A percentile compares a stretch with the other conserved stretches of the same genome.
These are phyloP conservation scores for Boletus semigastroideus DNA, from an alignment of 1,284 basidiomycete species.

Conservation along the genomic window DNA sequence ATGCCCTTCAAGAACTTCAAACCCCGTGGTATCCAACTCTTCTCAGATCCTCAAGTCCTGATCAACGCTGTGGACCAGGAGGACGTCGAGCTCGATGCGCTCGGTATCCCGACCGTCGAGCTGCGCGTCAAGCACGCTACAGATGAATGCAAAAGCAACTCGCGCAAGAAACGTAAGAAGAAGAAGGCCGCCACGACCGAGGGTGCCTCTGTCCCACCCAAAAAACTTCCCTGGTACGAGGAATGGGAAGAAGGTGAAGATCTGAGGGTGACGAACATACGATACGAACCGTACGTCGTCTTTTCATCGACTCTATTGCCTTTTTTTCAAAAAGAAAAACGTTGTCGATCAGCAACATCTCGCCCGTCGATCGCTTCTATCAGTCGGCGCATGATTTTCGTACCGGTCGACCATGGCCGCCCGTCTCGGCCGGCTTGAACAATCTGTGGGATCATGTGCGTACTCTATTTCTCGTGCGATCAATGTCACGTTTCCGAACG, in stretches of 20 bases:
- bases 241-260: slow-evolving; percentile 61
- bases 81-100: slow-evolving; percentile 54
- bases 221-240: slow-evolving; percentile 56
- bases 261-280: slow-evolving; percentile 32
- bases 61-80: slow-evolving; percentile 39
- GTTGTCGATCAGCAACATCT: slow-evolving; percentile 34
- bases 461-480: neutral
- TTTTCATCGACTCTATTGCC: neutral
- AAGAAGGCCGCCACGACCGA: slow-evolving; percentile 36
- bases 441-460: slow-evolving; percentile 62
- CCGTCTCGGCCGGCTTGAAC: slow-evolving; percentile 39
- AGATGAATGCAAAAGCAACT: slow-evolving; percentile 46
- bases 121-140: slow-evolving; percentile 53
- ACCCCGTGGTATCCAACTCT: slow-evolving; percentile 56
- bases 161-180: slow-evolving; percentile 38
- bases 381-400: slow-evolving; percentile 59
- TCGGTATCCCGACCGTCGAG: slow-evolving; percentile 62
- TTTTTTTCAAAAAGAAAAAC: neutral
- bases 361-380: slow-evolving; percentile 53
- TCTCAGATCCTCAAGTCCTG: slow-evolving; percentile 28
- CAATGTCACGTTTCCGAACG: slow-evolving; percentile 1
- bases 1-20: slow-evolving; percentile 59
- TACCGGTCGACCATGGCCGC: slow-evolving; percentile 52
- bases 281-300: slow-evolving; percentile 45
- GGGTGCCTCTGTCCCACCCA: slow-evolving; percentile 26